These are phyloP conservation scores for Verbena officinalis DNA, from an alignment of 257 asterid species.

Conservation along the genomic window DNA sequence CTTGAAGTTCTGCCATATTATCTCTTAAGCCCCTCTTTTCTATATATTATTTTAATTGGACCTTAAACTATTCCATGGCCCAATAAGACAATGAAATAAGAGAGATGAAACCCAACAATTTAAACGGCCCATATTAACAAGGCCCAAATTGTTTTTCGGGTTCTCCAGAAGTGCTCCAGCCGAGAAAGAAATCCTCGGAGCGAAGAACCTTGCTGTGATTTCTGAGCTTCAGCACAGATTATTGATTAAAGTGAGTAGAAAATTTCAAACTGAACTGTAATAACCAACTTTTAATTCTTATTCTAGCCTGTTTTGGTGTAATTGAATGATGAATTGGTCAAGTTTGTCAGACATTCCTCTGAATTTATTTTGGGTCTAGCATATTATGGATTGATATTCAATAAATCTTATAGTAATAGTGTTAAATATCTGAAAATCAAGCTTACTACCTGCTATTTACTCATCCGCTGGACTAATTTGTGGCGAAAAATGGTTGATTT, in stretches of 20 bases:
- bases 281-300: neutral
- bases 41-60: neutral
- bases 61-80: neutral
- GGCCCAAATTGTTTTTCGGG: conserved; percentile 24
- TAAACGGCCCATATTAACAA: neutral
- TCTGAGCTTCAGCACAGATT: conserved; percentile 28
- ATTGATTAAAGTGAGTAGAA: conserved; percentile 9
- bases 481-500: conserved; percentile 5
- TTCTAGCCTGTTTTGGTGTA: neutral
- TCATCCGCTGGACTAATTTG: neutral
- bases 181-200: conserved; percentile 17
- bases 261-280: neutral
- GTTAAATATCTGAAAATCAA: neutral
- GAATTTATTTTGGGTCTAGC: neutral
- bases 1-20: conserved; percentile 16
- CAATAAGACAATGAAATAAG: neutral
- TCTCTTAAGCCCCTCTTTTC: neutral
- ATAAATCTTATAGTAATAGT: neutral
- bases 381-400: neutral
- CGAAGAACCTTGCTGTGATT: conserved; percentile 9
- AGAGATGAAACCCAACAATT: neutral
- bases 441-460: neutral
- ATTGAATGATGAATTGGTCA: conserved; percentile 9
- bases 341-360: neutral
- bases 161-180: neutral